Conservation (phyloP, 2,329 filamentous ascomycete species). For the Venturia oleaginea region DNA sequence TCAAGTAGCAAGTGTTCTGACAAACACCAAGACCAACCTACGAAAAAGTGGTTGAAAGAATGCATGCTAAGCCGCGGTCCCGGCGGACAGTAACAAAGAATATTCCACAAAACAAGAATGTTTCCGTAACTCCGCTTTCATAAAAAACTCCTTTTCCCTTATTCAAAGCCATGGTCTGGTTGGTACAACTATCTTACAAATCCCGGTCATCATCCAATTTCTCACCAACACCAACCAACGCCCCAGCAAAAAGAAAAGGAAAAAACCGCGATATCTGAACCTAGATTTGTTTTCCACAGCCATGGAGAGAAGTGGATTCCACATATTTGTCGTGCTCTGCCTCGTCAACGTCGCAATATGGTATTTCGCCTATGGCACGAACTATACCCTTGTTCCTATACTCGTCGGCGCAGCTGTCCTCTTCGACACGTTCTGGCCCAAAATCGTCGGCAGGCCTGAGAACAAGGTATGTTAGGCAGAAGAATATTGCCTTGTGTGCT, state of each 20-base stretch:
- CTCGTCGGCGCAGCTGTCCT: background rate
- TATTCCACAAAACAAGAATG: background rate
- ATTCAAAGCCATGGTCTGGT: background rate
- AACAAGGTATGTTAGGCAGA: background rate
- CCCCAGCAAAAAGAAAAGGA: too few species aligned
- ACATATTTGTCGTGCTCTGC: background rate
- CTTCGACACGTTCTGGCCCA: background rate
- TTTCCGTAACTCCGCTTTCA: background rate
- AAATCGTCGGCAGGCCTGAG: background rate
- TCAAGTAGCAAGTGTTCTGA: too few species aligned
- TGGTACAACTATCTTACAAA: background rate
- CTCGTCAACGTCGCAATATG: background rate
- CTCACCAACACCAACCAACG: background rate
- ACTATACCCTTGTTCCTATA: background rate
- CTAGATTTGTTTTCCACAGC: fast-evolving
- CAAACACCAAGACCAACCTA: too few species aligned
- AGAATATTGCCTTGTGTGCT: background rate
- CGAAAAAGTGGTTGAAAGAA: too few species aligned
- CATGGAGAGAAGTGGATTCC: background rate
- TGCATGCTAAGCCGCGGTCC: too few species aligned
- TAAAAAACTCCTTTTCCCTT: background rate
- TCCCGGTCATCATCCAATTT: background rate
- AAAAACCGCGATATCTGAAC: background rate
- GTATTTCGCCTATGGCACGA: background rate
- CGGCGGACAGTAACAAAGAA: background rate